Base-by-base conservation (phyloP, 768 basidiomycete species). In the Panellus pusillus region DNA sequence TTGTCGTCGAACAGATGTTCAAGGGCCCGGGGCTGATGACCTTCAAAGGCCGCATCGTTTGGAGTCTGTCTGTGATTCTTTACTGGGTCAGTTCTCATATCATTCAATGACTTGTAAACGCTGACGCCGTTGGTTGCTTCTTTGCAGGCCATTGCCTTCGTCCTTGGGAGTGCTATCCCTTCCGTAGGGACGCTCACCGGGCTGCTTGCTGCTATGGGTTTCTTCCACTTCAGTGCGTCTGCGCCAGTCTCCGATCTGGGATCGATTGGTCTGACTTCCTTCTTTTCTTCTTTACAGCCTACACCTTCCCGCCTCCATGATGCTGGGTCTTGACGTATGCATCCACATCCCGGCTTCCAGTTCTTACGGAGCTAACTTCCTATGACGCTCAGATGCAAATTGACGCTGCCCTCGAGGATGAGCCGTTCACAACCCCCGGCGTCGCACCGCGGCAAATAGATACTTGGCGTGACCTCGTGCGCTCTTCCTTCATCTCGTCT, bases 181-280 rank as follows among this genome's bases (percentile, higher is more conserved):
- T 48, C 47, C 9, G 47, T 48, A n/a, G 47, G 47, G 15, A 20
- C 47, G 9, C 38, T 48, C 12, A 48, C 47, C 12, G 47, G 47
- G 9, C n/a, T 48, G 2, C 47, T 48, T 12, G 47, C 47, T 20
- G 47, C 47, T 9, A 48, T 48, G 47, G 47, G 47, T n/a, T 48
- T 48, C 47, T 48, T 48, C 47, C 47, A 48, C n/a, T 48, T 48
- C 47, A 48, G 47, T 48, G 15, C 37, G 47, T 48, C 44, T 39
- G 12, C 38, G 12, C 4, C 1, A 37, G 6, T 37, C 45, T 27
- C 18, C 19, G 15, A 20, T 37, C 19, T 8, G 7, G 29, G 24
- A 24, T 24, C 24, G 24, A 24, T 24, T 24, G 24, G 24, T 24
- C 24, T 24, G 6, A 24, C 24, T 24, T 24, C 24, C 24, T 24